Conservation (phyloP, 768 basidiomycete genomes). For the Russula sp. region DNA sequence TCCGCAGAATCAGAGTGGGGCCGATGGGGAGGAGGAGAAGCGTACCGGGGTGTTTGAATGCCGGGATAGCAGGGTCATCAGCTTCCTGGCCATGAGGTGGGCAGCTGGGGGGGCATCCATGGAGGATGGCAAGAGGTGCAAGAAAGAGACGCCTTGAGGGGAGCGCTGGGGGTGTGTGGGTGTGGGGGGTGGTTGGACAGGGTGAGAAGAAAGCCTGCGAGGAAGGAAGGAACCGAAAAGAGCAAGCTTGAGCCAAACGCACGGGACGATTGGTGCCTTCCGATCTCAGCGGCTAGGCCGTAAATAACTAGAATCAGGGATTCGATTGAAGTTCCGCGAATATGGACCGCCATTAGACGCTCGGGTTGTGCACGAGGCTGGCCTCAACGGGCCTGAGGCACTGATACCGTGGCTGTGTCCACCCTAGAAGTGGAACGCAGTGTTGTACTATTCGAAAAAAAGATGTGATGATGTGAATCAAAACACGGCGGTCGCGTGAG, state of each 20-base stretch:
- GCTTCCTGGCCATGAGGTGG: neutral
- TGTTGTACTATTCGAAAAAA: neutral
- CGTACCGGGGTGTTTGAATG: constrained; percentile 13
- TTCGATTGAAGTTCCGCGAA: constrained; percentile 15
- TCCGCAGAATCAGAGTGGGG: constrained; percentile 15
- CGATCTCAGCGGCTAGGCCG: constrained; percentile 23
- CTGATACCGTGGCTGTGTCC: constrained; percentile 21
- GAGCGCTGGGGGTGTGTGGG: neutral
- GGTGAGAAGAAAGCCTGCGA: neutral
- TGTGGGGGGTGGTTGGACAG: neutral
- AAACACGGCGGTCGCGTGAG: neutral
- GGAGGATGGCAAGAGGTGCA: constrained; percentile 4
- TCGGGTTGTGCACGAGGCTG: constrained; percentile 13
- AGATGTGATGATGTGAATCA: constrained; percentile 6
- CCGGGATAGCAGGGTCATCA: neutral
- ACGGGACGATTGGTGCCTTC: constrained; percentile 21
- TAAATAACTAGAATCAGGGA: constrained; percentile 17
- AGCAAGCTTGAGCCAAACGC: neutral
- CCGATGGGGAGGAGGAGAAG: neutral
- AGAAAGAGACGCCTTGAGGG: constrained; percentile 12
- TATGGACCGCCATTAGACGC: constrained; percentile 8
- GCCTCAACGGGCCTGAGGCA: constrained; percentile 12
- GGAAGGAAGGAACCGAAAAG: constrained; percentile 11
- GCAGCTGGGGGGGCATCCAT: neutral
- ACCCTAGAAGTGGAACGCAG: constrained; percentile 4